These are phyloP conservation scores for Galerina marginata DNA, from an alignment of 768 basidiomycete species.

Conservation along the genomic window DNA sequence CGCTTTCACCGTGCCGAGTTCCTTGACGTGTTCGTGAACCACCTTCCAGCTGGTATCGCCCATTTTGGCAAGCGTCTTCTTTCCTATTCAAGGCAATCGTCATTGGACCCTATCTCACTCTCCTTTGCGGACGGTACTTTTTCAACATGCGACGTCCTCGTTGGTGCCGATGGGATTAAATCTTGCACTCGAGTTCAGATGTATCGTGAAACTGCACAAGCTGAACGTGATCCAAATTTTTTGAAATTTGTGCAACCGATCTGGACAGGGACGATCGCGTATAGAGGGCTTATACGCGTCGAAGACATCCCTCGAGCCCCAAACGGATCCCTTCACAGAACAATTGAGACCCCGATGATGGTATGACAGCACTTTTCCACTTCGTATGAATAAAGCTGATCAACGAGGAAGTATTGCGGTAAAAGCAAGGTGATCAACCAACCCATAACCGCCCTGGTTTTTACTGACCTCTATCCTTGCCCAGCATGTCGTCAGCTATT, in stretches of 20 bases:
- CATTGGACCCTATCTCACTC: conserved; percentile 24
- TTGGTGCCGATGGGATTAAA: conserved; percentile 54
- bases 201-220: conserved; percentile 30
- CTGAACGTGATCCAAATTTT: conserved; percentile 28
- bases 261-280: conserved; percentile 53
- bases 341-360: conserved; percentile 48
- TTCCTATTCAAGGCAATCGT: conserved; percentile 28
- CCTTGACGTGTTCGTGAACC: conserved; percentile 44
- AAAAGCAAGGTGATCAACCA: conserved; percentile 43
- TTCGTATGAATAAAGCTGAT: conserved; percentile 5
- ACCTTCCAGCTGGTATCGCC: conserved; percentile 37
- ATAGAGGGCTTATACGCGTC: conserved; percentile 49
- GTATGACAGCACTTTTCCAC: conserved; percentile 28
- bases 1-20: conserved; percentile 56
- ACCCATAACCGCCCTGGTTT: not conserved
- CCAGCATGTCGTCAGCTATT: conserved; percentile 55
- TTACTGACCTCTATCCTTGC: not conserved
- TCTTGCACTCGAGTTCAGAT: conserved; percentile 38
- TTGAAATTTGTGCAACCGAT: conserved; percentile 44
- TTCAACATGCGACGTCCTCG: conserved; percentile 43
- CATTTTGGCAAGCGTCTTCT: conserved; percentile 43
- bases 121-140: conserved; percentile 39
- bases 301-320: conserved; percentile 33
- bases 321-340: conserved; percentile 34
- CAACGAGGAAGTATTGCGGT: conserved; percentile 47